Evolutionary conservation across 225 moss, liverwort and hornwort genomes (phyloP).

Genomic region (Marchantia paleacea): DNA sequence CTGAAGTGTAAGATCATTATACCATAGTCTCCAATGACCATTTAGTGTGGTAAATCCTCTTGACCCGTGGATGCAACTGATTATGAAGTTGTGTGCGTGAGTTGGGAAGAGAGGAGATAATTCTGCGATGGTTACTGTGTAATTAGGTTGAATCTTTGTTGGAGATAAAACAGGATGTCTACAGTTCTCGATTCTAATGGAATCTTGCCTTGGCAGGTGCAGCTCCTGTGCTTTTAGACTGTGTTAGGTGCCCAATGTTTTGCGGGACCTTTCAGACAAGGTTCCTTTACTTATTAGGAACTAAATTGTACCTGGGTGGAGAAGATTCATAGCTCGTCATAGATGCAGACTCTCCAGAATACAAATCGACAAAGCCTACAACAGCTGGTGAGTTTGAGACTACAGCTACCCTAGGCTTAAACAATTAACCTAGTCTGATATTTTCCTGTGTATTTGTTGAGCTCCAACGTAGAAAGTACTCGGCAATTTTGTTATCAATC

Average conservation of each 20-base stretch:
- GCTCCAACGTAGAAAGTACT: neutral
- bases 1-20: conserved; percentile 5
- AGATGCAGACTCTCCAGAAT: conserved; percentile 9
- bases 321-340: neutral
- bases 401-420: conserved; percentile 6
- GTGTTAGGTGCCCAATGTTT: conserved; percentile 4
- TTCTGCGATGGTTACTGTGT: neutral
- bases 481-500: conserved; percentile 6
- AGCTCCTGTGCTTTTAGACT: neutral
- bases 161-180: neutral
- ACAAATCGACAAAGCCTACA: conserved; percentile 2
- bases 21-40: conserved; percentile 7
- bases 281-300: conserved; percentile 2
- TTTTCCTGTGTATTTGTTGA: neutral
- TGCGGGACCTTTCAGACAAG: neutral
- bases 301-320: neutral
- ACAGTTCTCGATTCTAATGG: conserved; percentile 1
- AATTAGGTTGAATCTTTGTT: neutral
- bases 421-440: neutral
- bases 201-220: conserved; percentile 15
- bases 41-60: conserved; percentile 1
- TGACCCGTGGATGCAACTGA: neutral
- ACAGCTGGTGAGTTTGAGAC: conserved; percentile 15
- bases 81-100: conserved; percentile 17
- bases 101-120: neutral